A percentile compares a stretch with the other conserved stretches of the same genome.
These are phyloP conservation scores for Aureobasidium sp. DNA, from an alignment of 2,329 filamentous ascomycete genomes.

Conservation along the genomic window DNA sequence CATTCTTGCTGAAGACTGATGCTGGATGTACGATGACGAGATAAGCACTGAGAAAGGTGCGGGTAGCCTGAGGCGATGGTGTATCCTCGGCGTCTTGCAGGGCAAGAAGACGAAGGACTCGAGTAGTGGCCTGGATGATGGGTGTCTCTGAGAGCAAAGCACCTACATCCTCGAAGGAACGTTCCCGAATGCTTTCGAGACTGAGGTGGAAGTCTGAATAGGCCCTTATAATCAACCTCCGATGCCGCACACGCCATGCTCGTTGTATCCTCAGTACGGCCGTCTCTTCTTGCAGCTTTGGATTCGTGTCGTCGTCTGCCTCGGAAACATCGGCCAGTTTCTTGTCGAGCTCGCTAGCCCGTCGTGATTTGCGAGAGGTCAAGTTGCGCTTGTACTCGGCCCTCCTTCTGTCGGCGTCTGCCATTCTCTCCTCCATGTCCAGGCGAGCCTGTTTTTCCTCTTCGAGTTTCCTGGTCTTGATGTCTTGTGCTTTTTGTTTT, in stretches of 20 bases:
- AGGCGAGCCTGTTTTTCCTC: slow-evolving; percentile 59
- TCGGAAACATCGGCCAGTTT: slow-evolving; percentile 42
- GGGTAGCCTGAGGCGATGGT: slow-evolving; percentile 55
- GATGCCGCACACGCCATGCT: slow-evolving; percentile 55
- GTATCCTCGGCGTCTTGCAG: slow-evolving; percentile 56
- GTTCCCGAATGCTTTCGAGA: slow-evolving; percentile 60
- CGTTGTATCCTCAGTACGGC: slow-evolving; percentile 60
- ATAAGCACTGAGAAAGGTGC: slow-evolving; percentile 72
- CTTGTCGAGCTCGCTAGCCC: slow-evolving; percentile 39
- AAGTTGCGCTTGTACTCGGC: slow-evolving; percentile 43
- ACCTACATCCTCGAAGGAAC: slow-evolving; percentile 66
- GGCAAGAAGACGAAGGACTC: slow-evolving; percentile 60
- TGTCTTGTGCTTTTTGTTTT: slow-evolving; percentile 72
- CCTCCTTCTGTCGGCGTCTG: slow-evolving; percentile 65
- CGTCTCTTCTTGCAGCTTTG: slow-evolving; percentile 46
- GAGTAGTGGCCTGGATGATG: slow-evolving; percentile 57
- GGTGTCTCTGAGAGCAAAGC: slow-evolving; percentile 57
- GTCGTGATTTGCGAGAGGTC: slow-evolving; percentile 36
- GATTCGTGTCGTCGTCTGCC: slow-evolving; percentile 25
- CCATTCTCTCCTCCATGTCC: slow-evolving; percentile 72
- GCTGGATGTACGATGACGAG: slow-evolving; percentile 71
- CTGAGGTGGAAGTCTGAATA: slow-evolving; percentile 60
- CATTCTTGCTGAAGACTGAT: slow-evolving; percentile 67
- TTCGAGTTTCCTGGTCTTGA: slow-evolving; percentile 70
- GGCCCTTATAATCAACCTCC: slow-evolving; percentile 52